Base-by-base conservation (phyloP, 2,329 filamentous ascomycete genomes). In the Cladosporium oxysporum region DNA sequence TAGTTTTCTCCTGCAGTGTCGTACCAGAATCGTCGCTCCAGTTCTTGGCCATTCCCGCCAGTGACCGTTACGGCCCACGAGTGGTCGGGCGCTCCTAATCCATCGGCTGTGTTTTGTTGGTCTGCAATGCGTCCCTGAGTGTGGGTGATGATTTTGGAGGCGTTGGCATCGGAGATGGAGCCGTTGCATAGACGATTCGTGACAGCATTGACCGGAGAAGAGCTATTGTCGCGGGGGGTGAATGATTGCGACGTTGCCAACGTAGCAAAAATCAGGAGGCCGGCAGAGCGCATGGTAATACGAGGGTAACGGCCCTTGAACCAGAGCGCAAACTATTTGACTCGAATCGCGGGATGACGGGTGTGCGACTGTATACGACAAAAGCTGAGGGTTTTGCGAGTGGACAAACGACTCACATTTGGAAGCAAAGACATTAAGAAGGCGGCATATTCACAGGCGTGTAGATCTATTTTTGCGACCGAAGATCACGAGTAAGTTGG, bases 51-150 rank as follows among this genome's bases (percentile, higher is more conserved):
- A 8, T 58, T 35, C 2, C 53, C 53, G 8, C 53, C 53, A 10
- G 29, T 58, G 18, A 58, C 31, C 6, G 53, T 58, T 18, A 58
- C 29, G n/a, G 53, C 53, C 53, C 53, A 58, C 11, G 53, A 58
- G n/a, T 58, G 53, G 3, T 58, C 31, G 7, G 53, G 53, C n/a
- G 33, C 53, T 4, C 21, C 47, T 11, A 26, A 23, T 18, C 12
- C 4, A 12, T 8, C 12, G 3, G 3, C 35, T 5, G 23, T 26
- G 35, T 37, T 37, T 12, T 16, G 35, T 5, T 57, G 10, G 1
- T 11, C 31, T 10, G 6, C 14, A 12, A 5, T 11, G 1, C n/a
- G 18, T 3, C 3, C 7, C 3, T 16, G n/a, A 3, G 29, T 29
- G 12, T 57, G n/a, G 29, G 52, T 57, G 29, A 57, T 18, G 16